These are phyloP conservation scores for Thermomucor indicae-seudaticae DNA, from an alignment of 371 early-diverging fungal genomes.

Conservation along the genomic window DNA sequence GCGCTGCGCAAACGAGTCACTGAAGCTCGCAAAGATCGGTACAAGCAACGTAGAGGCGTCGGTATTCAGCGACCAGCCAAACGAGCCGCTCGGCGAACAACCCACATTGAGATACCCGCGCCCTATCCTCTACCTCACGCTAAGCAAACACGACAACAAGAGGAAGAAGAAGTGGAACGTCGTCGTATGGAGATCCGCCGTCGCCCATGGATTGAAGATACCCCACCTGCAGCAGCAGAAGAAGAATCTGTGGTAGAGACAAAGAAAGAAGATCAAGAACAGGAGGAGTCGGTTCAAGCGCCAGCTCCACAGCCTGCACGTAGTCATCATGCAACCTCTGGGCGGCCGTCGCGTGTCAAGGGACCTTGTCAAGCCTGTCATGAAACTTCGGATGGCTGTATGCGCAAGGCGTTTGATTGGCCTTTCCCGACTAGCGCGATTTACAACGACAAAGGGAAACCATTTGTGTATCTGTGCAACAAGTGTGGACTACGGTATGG, in stretches of 20 bases:
- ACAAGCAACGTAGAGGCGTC: conserved; percentile 5
- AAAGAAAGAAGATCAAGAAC: no score
- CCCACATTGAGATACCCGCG: conserved; percentile 12
- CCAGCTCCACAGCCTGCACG: no score
- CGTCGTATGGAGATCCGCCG: no score
- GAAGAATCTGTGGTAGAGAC: no score
- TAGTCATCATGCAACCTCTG: no score
- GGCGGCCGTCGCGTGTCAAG: conserved; percentile 37
- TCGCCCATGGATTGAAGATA: no score
- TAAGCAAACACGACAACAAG: no score
- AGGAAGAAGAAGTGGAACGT: no score
- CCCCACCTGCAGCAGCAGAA: no score
- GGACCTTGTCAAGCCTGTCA: conserved; percentile 49
- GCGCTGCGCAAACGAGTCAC: conserved; percentile 28
- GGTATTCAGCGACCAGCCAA: conserved; percentile 6
- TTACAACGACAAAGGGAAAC: conserved; percentile 39
- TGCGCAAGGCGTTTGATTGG: conserved; percentile 52
- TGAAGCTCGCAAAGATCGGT: conserved; percentile 10
- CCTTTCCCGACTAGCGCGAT: conserved; percentile 34
- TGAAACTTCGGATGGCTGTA: conserved; percentile 43
- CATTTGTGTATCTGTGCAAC: conserved; percentile 49
- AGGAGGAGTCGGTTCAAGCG: no score
- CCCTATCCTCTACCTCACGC: neutral
- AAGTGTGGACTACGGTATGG: conserved; percentile 50
- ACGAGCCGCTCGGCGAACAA: conserved; percentile 7